These are phyloP conservation scores for Gastroboletus turbinatus DNA, from an alignment of 1,284 basidiomycete genomes.

Conservation along the genomic window DNA sequence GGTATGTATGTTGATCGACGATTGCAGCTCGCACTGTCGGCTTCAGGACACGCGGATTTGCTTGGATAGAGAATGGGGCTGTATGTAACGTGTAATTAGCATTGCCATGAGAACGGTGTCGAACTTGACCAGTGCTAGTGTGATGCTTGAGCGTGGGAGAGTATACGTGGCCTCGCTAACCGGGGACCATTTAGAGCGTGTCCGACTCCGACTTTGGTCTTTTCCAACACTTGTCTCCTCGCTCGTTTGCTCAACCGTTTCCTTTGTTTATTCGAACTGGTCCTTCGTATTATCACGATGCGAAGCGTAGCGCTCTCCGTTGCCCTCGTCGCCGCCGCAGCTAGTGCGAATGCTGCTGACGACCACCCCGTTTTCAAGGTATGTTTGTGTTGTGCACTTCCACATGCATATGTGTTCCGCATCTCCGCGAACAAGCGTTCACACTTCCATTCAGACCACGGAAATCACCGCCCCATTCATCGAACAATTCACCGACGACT, in stretches of 20 bases:
- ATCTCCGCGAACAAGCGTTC: constrained; percentile 6
- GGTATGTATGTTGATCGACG: constrained; percentile 9
- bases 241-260: constrained; percentile 38
- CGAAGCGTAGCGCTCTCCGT: constrained; percentile 81
- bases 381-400: constrained; percentile 20
- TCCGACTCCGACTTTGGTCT: constrained; percentile 12
- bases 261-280: constrained; percentile 38
- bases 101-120: constrained; percentile 17
- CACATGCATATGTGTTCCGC: constrained; percentile 11
- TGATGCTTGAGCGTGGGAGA: constrained; percentile 32
- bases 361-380: constrained; percentile 71
- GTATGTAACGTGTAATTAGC: constrained; percentile 20
- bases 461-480: constrained; percentile 89
- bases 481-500: constrained; percentile 95
- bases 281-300: constrained; percentile 71
- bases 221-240: constrained; percentile 29
- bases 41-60: constrained; percentile 87
- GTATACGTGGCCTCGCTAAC: constrained; percentile 50
- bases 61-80: constrained; percentile 57
- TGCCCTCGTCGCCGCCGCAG: constrained; percentile 63
- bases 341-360: constrained; percentile 56
- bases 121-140: background rate
- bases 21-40: constrained; percentile 78
- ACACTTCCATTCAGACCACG: constrained; percentile 57
- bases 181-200: constrained; percentile 38